Evolutionary conservation across 257 asterid species (phyloP).

Genomic region (Forsythia suspensa): DNA sequence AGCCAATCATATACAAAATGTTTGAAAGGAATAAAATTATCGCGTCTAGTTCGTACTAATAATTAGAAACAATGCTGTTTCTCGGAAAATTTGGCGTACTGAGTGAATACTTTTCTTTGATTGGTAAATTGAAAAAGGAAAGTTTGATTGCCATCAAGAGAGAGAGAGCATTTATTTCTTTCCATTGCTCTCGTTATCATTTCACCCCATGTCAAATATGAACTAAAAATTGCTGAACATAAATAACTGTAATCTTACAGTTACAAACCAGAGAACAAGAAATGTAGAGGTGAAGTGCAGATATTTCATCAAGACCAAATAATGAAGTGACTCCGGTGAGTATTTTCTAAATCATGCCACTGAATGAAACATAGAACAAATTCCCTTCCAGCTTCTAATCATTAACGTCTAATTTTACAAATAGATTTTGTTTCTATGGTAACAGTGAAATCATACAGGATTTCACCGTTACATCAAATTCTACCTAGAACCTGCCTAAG

Average conservation of each 20-base stretch:
- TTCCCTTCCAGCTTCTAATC: neutral
- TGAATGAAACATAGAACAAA: neutral
- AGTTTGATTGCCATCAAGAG: neutral
- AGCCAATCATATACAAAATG: constrained; percentile 20
- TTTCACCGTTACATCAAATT: neutral
- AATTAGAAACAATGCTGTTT: neutral
- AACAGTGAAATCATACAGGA: neutral
- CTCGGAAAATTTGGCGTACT: neutral
- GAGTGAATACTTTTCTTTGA: neutral
- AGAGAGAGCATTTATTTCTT: neutral
- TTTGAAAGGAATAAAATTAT: neutral
- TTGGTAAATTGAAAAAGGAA: neutral
- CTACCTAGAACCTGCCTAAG: neutral
- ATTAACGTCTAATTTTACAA: neutral
- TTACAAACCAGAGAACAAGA: neutral
- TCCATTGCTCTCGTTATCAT: neutral
- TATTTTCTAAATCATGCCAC: neutral
- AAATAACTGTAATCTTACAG: neutral
- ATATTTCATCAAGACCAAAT: neutral
- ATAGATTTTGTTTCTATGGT: neutral
- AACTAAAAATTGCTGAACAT: neutral
- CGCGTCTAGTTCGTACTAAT: neutral
- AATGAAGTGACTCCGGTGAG: neutral
- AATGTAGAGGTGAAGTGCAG: neutral
- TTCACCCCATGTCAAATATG: neutral